A percentile compares a stretch with the other conserved stretches of the same genome.
Conservation (phyloP, 2,329 filamentous ascomycete genomes). For the Claviceps humidiphila region DNA sequence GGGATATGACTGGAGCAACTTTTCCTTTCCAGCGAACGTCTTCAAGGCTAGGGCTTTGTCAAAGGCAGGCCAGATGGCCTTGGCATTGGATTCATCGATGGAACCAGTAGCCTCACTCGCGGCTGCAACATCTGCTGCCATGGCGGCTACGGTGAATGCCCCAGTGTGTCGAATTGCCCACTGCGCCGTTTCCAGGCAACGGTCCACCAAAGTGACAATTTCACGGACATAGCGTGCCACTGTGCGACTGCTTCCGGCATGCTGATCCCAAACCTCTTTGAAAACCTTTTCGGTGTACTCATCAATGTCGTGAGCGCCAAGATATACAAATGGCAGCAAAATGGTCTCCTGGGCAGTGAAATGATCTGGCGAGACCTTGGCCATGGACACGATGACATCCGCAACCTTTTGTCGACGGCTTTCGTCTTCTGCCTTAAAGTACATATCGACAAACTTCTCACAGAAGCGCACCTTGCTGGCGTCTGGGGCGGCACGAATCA, state of each 20-base stretch:
- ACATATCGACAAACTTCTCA: slow-evolving; percentile 49
- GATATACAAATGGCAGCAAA: slow-evolving; percentile 75
- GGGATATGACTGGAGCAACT: slow-evolving; percentile 65
- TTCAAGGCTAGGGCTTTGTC: slow-evolving; percentile 76
- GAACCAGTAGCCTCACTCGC: slow-evolving; percentile 43
- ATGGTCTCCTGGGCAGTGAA: slow-evolving; percentile 65
- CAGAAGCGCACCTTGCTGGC: slow-evolving; percentile 38
- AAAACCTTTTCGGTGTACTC: slow-evolving; percentile 71
- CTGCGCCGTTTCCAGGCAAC: slow-evolving; percentile 62
- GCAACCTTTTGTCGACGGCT: slow-evolving; percentile 60
- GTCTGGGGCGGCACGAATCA: slow-evolving; percentile 48
- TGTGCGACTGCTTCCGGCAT: slow-evolving; percentile 71
- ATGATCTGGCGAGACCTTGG: slow-evolving; percentile 78
- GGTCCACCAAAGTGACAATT: slow-evolving; percentile 55
- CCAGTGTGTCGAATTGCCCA: slow-evolving; percentile 88
- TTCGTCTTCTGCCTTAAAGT: slow-evolving; percentile 72
- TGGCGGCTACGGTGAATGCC: slow-evolving; percentile 65
- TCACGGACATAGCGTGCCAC: slow-evolving; percentile 76
- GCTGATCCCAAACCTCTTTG: slow-evolving; percentile 75
- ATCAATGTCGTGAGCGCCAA: slow-evolving; percentile 75
- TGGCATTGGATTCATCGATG: slow-evolving; percentile 46
- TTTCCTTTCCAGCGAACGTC: slow-evolving; percentile 87
- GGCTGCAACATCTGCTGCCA: slow-evolving; percentile 50
- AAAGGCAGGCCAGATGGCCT: slow-evolving; percentile 65
- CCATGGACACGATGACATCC: slow-evolving; percentile 70